phyloP scores from a whole-genome alignment of 768 basidiomycete species.

The Leccinum disarticulatum region DNA sequence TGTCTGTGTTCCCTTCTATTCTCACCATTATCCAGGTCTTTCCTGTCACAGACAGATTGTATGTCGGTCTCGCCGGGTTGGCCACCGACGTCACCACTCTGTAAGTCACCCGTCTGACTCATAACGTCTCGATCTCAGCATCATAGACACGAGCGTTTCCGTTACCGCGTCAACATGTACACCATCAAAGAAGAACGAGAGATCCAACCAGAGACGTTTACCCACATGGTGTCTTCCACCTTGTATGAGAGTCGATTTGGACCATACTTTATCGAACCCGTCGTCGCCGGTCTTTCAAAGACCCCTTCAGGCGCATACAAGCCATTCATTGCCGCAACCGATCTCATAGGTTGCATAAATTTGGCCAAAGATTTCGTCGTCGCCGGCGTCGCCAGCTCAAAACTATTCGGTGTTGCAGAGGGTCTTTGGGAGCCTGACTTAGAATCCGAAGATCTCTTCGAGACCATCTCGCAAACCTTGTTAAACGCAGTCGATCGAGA shows the following conservation, averaged over 20 bases:
- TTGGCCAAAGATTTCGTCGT: constrained; percentile 98
- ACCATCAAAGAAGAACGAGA: constrained; percentile 98
- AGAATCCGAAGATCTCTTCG: constrained; percentile 95
- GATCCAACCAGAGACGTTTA: constrained; percentile 94
- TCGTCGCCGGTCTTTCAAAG: constrained; percentile 87
- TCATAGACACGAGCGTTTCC: constrained; percentile 80
- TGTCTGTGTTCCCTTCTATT: constrained; percentile 3
- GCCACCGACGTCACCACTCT: constrained; percentile 92
- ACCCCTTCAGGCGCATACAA: constrained; percentile 68
- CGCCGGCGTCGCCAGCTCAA: constrained; percentile 87
- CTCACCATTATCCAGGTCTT: constrained; percentile 64
- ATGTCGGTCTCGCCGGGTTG: constrained; percentile 87
- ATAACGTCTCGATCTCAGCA: constrained; percentile 4
- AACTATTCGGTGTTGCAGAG: constrained; percentile 96
- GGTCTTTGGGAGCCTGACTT: constrained; percentile 98
- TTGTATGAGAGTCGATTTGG: constrained; percentile 95
- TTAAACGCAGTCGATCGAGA: constrained; percentile 95
- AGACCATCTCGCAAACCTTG: constrained; percentile 95
- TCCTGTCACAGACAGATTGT: constrained; percentile 89
- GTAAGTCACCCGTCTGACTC: constrained; percentile 42
- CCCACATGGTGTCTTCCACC: constrained; percentile 92
- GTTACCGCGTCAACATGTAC: constrained; percentile 98
- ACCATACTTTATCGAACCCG: constrained; percentile 95
- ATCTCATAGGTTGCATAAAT: constrained; percentile 91
- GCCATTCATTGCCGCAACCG: constrained; percentile 94